Evolutionary conservation across 257 asterid species (phyloP).

Genomic region (Solanum dulcamara): DNA sequence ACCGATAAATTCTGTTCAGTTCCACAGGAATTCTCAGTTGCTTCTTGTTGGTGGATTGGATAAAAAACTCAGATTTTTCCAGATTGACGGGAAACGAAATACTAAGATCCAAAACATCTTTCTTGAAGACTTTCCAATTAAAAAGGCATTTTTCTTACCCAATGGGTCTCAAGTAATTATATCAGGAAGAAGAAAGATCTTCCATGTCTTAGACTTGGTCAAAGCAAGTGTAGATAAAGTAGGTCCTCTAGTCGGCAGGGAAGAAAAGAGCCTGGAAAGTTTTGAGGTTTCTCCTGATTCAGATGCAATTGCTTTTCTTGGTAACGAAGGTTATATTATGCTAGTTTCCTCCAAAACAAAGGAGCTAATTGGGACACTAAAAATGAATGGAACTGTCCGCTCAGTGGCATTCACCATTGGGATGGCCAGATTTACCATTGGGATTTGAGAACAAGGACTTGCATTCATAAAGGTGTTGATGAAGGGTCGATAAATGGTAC

Average conservation of each 20-base stretch:
- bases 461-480: constrained; percentile 73
- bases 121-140: constrained; percentile 73
- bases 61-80: constrained; percentile 61
- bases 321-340: constrained; percentile 78
- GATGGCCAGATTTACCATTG: constrained; percentile 85
- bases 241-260: constrained; percentile 79
- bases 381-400: constrained; percentile 87
- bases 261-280: constrained; percentile 88
- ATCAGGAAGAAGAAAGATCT: constrained; percentile 82
- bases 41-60: constrained; percentile 89
- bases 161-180: constrained; percentile 80
- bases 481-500: constrained; percentile 89
- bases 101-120: constrained; percentile 67
- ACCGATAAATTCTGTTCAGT: constrained; percentile 69
- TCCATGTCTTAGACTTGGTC: constrained; percentile 68
- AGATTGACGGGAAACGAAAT: constrained; percentile 81
- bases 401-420: constrained; percentile 69
- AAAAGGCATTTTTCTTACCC: constrained; percentile 76
- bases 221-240: constrained; percentile 60
- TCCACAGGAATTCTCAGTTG: constrained; percentile 78
- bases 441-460: constrained; percentile 75
- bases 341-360: constrained; percentile 75
- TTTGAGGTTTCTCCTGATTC: constrained; percentile 97
- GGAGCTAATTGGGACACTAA: constrained; percentile 74
- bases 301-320: constrained; percentile 65